These are phyloP conservation scores for Annulohypoxylon bovei DNA, from an alignment of 495 filamentous ascomycete species.

Conservation along the genomic window DNA sequence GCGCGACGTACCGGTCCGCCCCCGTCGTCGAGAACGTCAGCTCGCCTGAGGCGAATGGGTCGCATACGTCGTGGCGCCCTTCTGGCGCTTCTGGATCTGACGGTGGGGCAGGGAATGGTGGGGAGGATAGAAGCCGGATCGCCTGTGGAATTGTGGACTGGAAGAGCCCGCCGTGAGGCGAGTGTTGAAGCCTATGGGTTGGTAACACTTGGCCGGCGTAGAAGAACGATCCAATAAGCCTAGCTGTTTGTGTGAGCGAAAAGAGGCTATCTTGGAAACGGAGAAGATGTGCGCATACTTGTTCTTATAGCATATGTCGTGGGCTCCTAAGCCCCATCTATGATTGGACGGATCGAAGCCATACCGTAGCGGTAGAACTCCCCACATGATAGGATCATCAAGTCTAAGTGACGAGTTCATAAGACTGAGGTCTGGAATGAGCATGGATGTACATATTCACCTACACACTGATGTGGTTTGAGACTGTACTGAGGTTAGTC, in stretches of 20 bases:
- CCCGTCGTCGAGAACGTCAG: constrained; percentile 73
- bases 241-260: constrained; percentile 39
- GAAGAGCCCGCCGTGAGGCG: constrained; percentile 77
- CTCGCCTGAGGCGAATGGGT: constrained; percentile 66
- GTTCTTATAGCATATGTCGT: constrained; percentile 90
- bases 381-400: constrained; percentile 95
- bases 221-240: constrained; percentile 76
- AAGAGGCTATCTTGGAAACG: not conserved
- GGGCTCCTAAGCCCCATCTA: constrained; percentile 86
- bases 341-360: constrained; percentile 75
- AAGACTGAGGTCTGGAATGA: not conserved
- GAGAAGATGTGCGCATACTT: constrained; percentile 54
- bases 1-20: constrained; percentile 65
- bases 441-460: constrained; percentile 52
- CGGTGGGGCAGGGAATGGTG: constrained; percentile 41
- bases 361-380: constrained; percentile 78
- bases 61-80: constrained; percentile 50
- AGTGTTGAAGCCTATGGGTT: constrained; percentile 82
- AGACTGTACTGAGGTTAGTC: constrained; percentile 66
- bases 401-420: constrained; percentile 64
- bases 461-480: constrained; percentile 96
- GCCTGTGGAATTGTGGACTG: constrained; percentile 89
- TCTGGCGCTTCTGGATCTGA: not conserved
- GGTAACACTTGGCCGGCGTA: constrained; percentile 86
- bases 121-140: constrained; percentile 80